Evolutionary conservation across 352 stramenopile species (phyloP).

Genomic region (Phytophthora megakarya): DNA sequence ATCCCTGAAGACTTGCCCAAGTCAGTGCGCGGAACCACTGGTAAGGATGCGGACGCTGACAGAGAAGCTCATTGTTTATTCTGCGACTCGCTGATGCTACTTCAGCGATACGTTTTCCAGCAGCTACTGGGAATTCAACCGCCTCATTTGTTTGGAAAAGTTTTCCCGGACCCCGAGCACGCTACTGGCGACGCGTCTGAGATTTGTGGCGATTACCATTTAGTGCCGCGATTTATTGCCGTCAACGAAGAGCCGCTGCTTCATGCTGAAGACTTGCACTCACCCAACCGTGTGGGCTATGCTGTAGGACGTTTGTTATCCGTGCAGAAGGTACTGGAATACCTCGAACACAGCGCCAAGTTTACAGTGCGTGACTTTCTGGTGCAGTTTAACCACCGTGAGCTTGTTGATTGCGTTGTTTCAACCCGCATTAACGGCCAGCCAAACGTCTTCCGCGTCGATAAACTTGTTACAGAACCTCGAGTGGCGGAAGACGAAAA

Average conservation of each 20-base stretch:
- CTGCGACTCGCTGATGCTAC: conserved; percentile 62
- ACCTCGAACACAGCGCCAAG: conserved; percentile 60
- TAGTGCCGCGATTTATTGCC: conserved; percentile 84
- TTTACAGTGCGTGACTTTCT: conserved; percentile 61
- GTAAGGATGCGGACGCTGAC: conserved; percentile 31
- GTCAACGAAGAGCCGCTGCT: conserved; percentile 64
- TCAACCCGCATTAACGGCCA: conserved; percentile 74
- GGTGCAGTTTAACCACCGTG: conserved; percentile 44
- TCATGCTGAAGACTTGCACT: conserved; percentile 66
- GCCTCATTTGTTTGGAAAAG: conserved; percentile 67
- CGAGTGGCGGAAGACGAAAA: conserved; percentile 14
- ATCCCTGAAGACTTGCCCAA: conserved; percentile 64
- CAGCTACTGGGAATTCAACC: conserved; percentile 77
- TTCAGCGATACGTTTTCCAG: conserved; percentile 81
- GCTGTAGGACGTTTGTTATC: conserved; percentile 66
- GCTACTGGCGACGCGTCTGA: conserved; percentile 61
- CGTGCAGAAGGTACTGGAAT: conserved; percentile 68
- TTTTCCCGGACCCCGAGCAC: conserved; percentile 57
- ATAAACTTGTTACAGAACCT: conserved; percentile 49
- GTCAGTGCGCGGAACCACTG: conserved; percentile 39
- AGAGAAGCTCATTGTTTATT: conserved; percentile 37
- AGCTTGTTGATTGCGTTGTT: conserved; percentile 74
- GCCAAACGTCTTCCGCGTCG: conserved; percentile 65
- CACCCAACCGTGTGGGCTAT: conserved; percentile 82
- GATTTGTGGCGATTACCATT: conserved; percentile 78